These are phyloP conservation scores for Suillus decipiens DNA, from an alignment of 768 basidiomycete species.

Conservation along the genomic window DNA sequence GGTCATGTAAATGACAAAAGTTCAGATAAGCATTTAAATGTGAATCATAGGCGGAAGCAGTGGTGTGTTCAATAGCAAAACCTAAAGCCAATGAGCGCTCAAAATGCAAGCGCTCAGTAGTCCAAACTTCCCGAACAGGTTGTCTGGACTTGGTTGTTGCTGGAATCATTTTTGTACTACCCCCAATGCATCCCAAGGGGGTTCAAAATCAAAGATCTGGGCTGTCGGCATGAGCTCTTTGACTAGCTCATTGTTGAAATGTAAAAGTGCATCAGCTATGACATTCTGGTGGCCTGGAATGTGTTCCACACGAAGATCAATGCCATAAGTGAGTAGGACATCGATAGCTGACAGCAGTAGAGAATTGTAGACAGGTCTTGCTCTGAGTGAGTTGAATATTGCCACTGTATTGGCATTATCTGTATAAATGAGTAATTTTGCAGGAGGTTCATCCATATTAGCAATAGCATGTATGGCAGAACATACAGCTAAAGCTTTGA, in stretches of 20 bases:
- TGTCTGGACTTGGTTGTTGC: too few relatives aligned
- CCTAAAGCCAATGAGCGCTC: too few relatives aligned
- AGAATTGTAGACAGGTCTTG: not conserved
- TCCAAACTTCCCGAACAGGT: too few relatives aligned
- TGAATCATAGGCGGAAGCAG: too few relatives aligned
- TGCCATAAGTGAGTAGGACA: not conserved
- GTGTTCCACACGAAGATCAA: not conserved
- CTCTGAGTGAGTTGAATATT: not conserved
- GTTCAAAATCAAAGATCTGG: not conserved
- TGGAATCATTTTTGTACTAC: not conserved
- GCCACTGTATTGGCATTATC: not conserved
- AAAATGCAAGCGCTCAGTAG: too few relatives aligned
- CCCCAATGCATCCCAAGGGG: not conserved
- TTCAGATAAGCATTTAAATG: too few relatives aligned
- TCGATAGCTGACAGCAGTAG: not conserved
- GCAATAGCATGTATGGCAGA: not conserved
- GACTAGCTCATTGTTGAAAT: not conserved
- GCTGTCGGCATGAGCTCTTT: not conserved
- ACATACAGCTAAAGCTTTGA: not conserved
- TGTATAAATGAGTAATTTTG: not conserved
- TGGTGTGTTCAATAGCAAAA: too few relatives aligned
- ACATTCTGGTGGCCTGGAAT: not conserved
- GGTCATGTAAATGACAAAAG: too few relatives aligned
- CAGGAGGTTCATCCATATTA: not conserved
- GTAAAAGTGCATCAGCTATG: not conserved